Conservation (phyloP, 1,139 yeast genomes). For the Candida albicans region DNA sequence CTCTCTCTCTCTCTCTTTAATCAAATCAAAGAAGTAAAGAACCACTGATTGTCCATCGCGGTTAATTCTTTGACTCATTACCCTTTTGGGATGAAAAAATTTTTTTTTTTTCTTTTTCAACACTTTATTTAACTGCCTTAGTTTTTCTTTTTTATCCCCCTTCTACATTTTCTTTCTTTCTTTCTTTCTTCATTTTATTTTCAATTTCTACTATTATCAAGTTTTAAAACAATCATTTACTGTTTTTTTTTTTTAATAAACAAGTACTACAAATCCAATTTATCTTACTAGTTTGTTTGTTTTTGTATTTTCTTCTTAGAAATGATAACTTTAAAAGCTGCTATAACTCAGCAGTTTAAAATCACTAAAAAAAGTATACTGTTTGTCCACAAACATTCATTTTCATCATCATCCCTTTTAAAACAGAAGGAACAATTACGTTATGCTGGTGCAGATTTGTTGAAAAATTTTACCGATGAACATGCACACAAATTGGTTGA, state of each 20-base stretch:
- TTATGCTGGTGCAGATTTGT: slow-evolving; percentile 43
- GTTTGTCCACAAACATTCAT: slow-evolving; percentile 1
- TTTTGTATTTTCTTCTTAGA: neutral
- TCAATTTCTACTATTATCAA: neutral
- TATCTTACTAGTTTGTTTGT: too few relatives aligned
- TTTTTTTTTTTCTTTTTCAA: neutral
- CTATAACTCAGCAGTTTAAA: slow-evolving; percentile 4
- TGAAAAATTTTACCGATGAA: slow-evolving; percentile 36
- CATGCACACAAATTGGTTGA: slow-evolving; percentile 64
- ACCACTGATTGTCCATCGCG: slow-evolving; percentile 3
- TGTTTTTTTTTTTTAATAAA: neutral
- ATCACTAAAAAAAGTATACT: slow-evolving; percentile 1
- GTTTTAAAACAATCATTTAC: too few relatives aligned
- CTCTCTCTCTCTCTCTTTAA: neutral
- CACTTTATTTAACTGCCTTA: neutral
- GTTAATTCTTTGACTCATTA: slow-evolving; percentile 4
- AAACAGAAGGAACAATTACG: slow-evolving; percentile 10
- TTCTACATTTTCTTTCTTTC: neutral
- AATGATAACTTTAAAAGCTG: slow-evolving; percentile 5
- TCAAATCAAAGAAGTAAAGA: neutral
- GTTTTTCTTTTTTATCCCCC: neutral
- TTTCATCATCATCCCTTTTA: neutral
- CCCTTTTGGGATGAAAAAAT: slow-evolving; percentile 5
- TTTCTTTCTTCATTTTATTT: neutral
- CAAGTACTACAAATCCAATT: too few relatives aligned